Evolutionary conservation across 1,284 basidiomycete genomes (phyloP).

Genomic region (Cutaneotrichosporon cavernicola): DNA sequence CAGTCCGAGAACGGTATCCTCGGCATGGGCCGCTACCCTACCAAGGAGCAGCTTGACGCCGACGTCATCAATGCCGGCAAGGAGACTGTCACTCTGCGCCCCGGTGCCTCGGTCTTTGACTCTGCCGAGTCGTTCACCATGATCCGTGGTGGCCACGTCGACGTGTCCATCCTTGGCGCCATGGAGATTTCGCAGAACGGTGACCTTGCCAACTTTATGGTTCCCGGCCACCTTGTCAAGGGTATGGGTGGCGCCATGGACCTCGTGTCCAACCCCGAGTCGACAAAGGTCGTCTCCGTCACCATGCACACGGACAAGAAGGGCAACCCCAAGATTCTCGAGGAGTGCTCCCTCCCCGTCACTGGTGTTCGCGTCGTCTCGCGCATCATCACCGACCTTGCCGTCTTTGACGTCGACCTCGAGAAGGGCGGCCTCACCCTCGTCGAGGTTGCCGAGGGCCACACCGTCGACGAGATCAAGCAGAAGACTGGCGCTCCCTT

Average conservation of each 20-base stretch:
- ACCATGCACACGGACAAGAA: conserved; percentile 71
- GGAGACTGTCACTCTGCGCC: conserved; percentile 87
- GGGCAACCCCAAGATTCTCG: conserved; percentile 81
- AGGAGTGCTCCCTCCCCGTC: conserved; percentile 76
- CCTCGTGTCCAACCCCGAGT: conserved; percentile 86
- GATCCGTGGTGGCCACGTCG: conserved; percentile 93
- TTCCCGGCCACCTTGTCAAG: conserved; percentile 87
- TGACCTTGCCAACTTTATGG: conserved; percentile 96
- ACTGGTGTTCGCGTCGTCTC: conserved; percentile 84
- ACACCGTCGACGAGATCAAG: conserved; percentile 77
- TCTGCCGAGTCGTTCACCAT: conserved; percentile 69
- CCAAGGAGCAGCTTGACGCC: conserved; percentile 82
- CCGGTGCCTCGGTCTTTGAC: conserved; percentile 86
- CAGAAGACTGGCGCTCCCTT: conserved; percentile 82
- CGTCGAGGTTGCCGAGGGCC: conserved; percentile 78
- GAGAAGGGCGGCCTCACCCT: conserved; percentile 65
- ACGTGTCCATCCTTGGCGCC: conserved; percentile 84
- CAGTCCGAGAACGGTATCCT: conserved; percentile 95
- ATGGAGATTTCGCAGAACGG: conserved; percentile 92
- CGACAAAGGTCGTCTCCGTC: conserved; percentile 59
- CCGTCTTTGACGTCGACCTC: conserved; percentile 82
- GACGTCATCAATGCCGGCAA: conserved; percentile 95
- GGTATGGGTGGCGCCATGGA: conserved; percentile 96
- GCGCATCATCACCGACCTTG: conserved; percentile 88
- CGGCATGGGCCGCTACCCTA: conserved; percentile 93